Base-by-base conservation (phyloP, 169 alveolate species). In the Eimeria falciformis region DNA sequence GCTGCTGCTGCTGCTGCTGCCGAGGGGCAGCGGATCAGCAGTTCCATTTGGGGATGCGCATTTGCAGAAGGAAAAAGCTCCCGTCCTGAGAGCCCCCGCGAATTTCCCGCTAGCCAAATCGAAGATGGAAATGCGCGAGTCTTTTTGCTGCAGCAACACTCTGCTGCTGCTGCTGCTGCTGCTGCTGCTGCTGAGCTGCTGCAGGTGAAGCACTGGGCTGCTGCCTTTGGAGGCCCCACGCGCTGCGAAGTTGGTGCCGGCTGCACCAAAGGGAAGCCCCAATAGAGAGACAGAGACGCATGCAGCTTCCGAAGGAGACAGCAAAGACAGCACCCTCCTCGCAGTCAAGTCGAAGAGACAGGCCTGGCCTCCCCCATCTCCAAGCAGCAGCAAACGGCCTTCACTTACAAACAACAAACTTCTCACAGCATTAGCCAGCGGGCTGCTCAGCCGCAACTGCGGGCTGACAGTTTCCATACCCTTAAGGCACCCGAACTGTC, bases 151-250 rank as follows among this genome's bases (percentile, higher is more conserved):
- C 68, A 77, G 21, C 37, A 77, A 68, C 69, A 77, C 69, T 23
- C 46, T 77, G 69, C 86, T 47, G 83, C 56, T 4, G 84, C 84
- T 12, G 56, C 62, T n/a, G 81, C 81, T 37, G 84, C 56, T 43
- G 84, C 84, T 73, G 53, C 33, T 43, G 69, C 86, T 25, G 86
- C 86, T 18, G 7, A 77, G 69, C 25, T 65, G 86, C 68, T 77
- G 69, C 6, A 77, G 43, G 86, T 77, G 86, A 65, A 77, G 69
- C 86, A 77, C 56, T 7, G 86, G 27, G 62, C 84, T 62, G 33
- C 14, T 25, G 73, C 73, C 27, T 9, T n/a, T 62, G 27, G 33
- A 9, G 27, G 33, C 27, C 33, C 27, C 21, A 9, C 37, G n/a
- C 21, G n/a, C 43, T 37, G 37, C 9, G 68, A 46, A 17, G 86